Percentiles rank a stretch among this genome's conserved stretches.
Evolutionary conservation across 2,329 filamentous ascomycete species (phyloP).

Genomic region (Fusarium robinianum): DNA sequence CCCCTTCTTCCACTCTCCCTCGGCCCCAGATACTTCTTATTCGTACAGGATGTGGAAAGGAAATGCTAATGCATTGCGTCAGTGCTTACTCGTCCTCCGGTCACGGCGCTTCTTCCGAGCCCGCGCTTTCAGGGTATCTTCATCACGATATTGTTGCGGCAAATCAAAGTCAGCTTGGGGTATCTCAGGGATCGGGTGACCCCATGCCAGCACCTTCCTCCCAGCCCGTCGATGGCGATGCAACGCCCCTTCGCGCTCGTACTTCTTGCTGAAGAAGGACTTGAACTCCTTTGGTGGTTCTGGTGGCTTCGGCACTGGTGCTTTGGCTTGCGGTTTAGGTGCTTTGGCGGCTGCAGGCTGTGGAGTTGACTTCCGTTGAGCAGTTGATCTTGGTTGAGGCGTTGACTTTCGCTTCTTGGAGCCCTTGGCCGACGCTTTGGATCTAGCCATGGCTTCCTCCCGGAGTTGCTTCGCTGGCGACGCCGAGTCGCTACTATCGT

Average conservation of each 20-base stretch:
- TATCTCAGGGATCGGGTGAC: conserved; percentile 76
- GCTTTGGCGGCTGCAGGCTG: conserved; percentile 15
- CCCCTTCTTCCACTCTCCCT: background rate
- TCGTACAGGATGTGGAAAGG: conserved; percentile 21
- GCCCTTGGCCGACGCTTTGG: conserved; percentile 47
- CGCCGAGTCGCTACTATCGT: conserved; percentile 56
- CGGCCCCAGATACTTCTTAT: conserved; percentile 13
- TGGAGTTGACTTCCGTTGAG: conserved; percentile 12
- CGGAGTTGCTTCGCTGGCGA: conserved; percentile 71
- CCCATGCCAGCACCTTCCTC: conserved; percentile 78
- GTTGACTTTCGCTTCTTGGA: conserved; percentile 40
- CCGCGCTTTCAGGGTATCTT: conserved; percentile 59
- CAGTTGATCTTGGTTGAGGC: conserved; percentile 31
- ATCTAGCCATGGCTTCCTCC: conserved; percentile 67
- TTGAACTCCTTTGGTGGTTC: conserved; percentile 66
- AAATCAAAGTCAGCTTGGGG: conserved; percentile 73
- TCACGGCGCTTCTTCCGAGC: conserved; percentile 66
- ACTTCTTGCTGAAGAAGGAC: conserved; percentile 84
- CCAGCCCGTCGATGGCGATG: conserved; percentile 70
- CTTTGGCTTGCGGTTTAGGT: conserved; percentile 30
- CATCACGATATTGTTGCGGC: conserved; percentile 65
- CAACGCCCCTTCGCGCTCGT: conserved; percentile 80
- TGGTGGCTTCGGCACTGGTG: conserved; percentile 40
- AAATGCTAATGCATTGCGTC: conserved; percentile 25
- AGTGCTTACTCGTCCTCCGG: conserved; percentile 55